Percentiles rank a stretch among this genome's conserved stretches.
Evolutionary conservation across 179 eudicot species (phyloP).

Genomic region (Drosera spatulata): DNA sequence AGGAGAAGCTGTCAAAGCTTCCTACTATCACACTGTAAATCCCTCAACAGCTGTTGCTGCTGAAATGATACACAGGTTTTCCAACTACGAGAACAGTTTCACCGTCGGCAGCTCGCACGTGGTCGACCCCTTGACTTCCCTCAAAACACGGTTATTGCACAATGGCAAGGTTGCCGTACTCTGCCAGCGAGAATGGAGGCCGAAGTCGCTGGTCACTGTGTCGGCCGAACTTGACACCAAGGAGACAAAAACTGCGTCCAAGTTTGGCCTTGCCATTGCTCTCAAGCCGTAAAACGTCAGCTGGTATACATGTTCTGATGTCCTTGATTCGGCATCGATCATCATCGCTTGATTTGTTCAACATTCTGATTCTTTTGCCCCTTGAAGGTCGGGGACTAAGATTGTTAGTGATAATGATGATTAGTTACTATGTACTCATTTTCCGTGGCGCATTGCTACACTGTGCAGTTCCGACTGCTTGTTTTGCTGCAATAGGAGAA

Average conservation of each 20-base stretch:
- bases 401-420: too few species aligned
- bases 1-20: constrained; percentile 75
- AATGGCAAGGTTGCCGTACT: constrained; percentile 63
- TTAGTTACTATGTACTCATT: too few species aligned
- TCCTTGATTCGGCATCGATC: neutral
- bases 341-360: too few species aligned
- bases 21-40: constrained; percentile 60
- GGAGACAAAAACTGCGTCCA: constrained; percentile 32
- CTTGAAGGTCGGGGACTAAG: too few species aligned
- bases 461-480: too few species aligned
- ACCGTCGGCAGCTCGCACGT: constrained; percentile 64
- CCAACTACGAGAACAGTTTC: constrained; percentile 51
- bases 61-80: constrained; percentile 72
- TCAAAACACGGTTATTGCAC: constrained; percentile 59
- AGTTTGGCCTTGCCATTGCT: constrained; percentile 69
- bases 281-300: constrained; percentile 56
- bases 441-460: too few species aligned
- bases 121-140: constrained; percentile 33
- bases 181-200: constrained; percentile 84
- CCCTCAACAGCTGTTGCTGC: constrained; percentile 71
- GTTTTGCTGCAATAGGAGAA: too few species aligned
- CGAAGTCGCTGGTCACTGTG: constrained; percentile 49
- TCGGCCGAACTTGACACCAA: constrained; percentile 74
- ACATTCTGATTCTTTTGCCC: too few species aligned
- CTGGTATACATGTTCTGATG: neutral